These are phyloP conservation scores for Dothistroma septosporum DNA, from an alignment of 2,329 filamentous ascomycete genomes.

Conservation along the genomic window DNA sequence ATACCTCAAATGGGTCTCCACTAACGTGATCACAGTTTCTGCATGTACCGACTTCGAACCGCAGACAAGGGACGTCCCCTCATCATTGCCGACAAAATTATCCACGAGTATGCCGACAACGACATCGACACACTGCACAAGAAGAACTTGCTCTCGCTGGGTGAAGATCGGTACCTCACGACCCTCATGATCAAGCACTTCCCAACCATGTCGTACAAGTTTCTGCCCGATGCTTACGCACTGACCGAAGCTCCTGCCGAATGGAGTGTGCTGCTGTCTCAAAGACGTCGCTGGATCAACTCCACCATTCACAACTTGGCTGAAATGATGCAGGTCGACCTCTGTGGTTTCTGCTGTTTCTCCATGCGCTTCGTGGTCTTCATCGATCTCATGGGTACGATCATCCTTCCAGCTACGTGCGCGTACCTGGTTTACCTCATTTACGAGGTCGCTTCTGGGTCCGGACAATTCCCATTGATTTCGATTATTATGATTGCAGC, in stretches of 20 bases:
- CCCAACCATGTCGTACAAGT: slow-evolving; percentile 93
- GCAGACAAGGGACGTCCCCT: slow-evolving; percentile 90
- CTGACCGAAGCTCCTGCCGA: slow-evolving; percentile 90
- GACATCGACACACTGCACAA: slow-evolving; percentile 91
- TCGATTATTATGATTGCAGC: slow-evolving; percentile 85
- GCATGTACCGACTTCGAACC: slow-evolving; percentile 95
- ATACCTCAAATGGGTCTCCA: background rate
- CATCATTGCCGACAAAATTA: slow-evolving; percentile 84
- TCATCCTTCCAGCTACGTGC: slow-evolving; percentile 86
- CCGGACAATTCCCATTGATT: slow-evolving; percentile 75
- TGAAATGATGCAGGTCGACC: slow-evolving; percentile 83
- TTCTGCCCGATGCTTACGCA: slow-evolving; percentile 87
- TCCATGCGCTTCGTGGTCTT: slow-evolving; percentile 99
- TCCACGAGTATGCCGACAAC: slow-evolving; percentile 83
- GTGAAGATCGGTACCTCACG: slow-evolving; percentile 95
- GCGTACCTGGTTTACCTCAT: slow-evolving; percentile 86
- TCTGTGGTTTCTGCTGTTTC: slow-evolving; percentile 99
- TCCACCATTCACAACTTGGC: slow-evolving; percentile 95
- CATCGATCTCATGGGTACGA: slow-evolving; percentile 82
- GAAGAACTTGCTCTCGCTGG: slow-evolving; percentile 87
- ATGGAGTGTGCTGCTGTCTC: slow-evolving; percentile 92
- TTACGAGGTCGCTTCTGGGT: slow-evolving; percentile 65
- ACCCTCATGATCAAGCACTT: slow-evolving; percentile 99
- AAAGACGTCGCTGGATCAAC: slow-evolving; percentile 98
- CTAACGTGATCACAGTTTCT: slow-evolving; percentile 63